Base-by-base conservation (phyloP, 495 filamentous ascomycete genomes). In the Chaetomium cochliodes region DNA sequence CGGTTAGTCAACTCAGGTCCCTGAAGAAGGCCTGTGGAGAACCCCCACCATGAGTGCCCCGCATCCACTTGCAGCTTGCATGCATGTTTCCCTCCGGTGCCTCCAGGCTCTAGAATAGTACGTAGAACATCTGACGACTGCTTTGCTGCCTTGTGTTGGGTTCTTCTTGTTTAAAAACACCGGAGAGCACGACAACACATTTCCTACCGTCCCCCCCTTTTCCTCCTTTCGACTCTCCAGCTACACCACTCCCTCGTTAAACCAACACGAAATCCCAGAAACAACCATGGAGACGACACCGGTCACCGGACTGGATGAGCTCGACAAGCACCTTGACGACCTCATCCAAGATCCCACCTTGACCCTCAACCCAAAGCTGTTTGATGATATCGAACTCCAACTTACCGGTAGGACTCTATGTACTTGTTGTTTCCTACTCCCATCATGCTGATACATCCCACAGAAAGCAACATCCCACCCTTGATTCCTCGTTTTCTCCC, bases 311-410 rank as follows among this genome's bases (percentile, higher is more conserved):
- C 67, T 84, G 42, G 77, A 82, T 20, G 81, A 82, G 50, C 72
- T 85, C 58, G 74, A 81, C 58, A 72, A 67, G 23, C 83, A 85
- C 66, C 70, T 85, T 23, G 78, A 81, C 53, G 68, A 79, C 18
- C 73, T 85, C n/a, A 60, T 78, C 50, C 62, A 62, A 33, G 75
- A 80, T 65, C 72, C 81, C 11, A 65, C 60, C 5, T 59, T 77
- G 5, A 62, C 72, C 0, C 72, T 81, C 26, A 75, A 77, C 66
- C 67, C 66, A 15, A 82, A 82, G 67, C 69, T 85, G 3, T 82
- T 85, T 49, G 82, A 85, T 62, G 76, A 84, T 65, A 77, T 85
- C 33, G 79, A 82, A 61, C 76, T 85, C 0, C 82, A 85, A 64
- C 75, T 85, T 20, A 83, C 77, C 58, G 80, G 81, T 77, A 73